Evolutionary conservation across 345 rosid genomes (phyloP), one percentile per base, ranked within the genome.

Genomic region (Syzygium jambos): DNA sequence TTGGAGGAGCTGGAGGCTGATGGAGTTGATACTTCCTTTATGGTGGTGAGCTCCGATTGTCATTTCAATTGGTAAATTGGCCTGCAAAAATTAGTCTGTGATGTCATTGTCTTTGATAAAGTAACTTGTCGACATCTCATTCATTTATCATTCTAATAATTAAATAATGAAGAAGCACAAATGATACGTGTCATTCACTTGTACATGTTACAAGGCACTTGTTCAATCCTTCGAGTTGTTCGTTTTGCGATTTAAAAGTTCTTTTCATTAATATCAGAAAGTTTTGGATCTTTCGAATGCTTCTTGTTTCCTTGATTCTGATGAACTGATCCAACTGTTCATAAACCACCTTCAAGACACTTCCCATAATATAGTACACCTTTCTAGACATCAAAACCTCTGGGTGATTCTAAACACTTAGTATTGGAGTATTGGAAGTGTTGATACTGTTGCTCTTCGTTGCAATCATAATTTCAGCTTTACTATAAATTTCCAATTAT

Each of bases 1-100:
- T 23, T 91, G 90, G 93, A 91, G 65, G 97, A 94, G 92, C 93
- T 94, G 11, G 91, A 92, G 88, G 78, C 93, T 30, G 94, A 94
- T 89, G 94, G 95, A 34, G 95, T 95, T 7, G 92, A 94, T 87
- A 94, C 95, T 92, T 95, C 94, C 46, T 95, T 91, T 89, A 80
- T 94, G 52, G 93, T 93, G 92, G 97, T 95, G 90, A 91, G 87
- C 82, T 80, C 84, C 11, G 9, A n/a, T 38, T 52, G 49, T 52
- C 51, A 82, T 52, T 57, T 14, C 30, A 3, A 57, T 51, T 38
- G 49, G 10, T 73, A 73, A 73, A 10, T 3, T 34, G 82, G 49
- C 46, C 13, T 4, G 82, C 5, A 6, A 38, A 41, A 38, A 34
- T 73, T 73, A 19, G 25, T 73, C 82, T 9, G 27, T 73, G 27